Conservation (phyloP, 169 alveolate species). For the Plasmodium inui region DNA sequence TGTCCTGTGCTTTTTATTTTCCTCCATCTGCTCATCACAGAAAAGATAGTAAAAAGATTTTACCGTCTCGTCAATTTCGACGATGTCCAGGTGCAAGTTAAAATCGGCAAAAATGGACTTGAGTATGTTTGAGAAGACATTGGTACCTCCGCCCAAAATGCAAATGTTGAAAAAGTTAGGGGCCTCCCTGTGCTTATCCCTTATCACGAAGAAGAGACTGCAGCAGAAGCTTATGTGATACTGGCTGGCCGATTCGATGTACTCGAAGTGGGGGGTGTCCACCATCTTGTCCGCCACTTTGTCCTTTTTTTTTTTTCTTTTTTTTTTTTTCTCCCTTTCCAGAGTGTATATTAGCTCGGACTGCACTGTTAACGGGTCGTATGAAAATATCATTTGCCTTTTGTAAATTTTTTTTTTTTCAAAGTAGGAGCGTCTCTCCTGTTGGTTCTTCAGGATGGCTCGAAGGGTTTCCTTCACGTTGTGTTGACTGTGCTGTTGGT, state of each 20-base stretch:
- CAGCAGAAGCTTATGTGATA: constrained; percentile 68
- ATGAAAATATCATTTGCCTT: constrained; percentile 85
- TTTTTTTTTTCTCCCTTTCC: not conserved
- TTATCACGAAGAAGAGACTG: constrained; percentile 52
- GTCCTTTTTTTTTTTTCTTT: not conserved
- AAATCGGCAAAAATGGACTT: constrained; percentile 42
- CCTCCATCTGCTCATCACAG: not conserved
- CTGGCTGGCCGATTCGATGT: constrained; percentile 71
- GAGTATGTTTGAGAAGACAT: constrained; percentile 63
- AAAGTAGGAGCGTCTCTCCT: constrained; percentile 36
- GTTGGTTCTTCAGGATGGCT: not conserved
- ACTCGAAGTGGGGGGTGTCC: constrained; percentile 25
- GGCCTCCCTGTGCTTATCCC: not conserved
- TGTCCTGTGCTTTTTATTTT: constrained; percentile 17
- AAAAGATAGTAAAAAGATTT: constrained; percentile 25
- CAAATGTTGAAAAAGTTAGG: constrained; percentile 20
- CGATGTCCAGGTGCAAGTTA: constrained; percentile 16
- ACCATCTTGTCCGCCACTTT: not conserved
- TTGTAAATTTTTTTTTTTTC: constrained; percentile 59
- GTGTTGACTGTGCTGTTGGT: not conserved
- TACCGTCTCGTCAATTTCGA: constrained; percentile 72
- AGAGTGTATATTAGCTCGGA: constrained; percentile 76
- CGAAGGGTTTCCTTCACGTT: not conserved
- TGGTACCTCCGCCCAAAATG: constrained; percentile 76
- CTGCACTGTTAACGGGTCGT: constrained; percentile 83